Base-by-base conservation (phyloP, 2,329 filamentous ascomycete species). In the Bipolaris oryzae region DNA sequence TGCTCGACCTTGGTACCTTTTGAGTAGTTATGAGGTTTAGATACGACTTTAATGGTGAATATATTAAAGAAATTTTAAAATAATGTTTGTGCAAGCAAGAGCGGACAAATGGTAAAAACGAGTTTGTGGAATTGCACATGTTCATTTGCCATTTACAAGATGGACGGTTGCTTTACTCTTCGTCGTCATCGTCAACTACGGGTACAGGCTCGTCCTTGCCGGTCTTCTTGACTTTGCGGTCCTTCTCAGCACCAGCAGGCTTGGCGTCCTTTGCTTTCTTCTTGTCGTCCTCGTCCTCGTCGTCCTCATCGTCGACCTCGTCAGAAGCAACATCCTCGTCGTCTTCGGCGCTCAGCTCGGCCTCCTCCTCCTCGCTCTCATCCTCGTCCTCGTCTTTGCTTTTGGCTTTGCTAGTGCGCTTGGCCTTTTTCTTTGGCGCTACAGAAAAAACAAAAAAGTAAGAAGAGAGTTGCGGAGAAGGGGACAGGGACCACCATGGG, bases 241-340 rank as follows among this genome's bases (percentile, higher is more conserved):
- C 66, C 56, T 74, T 74, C 58, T 74, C 70, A 21, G 67, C 68
- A 34, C 67, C 69, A 35, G 73, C 67, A 35, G 69, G 63, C 67
- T 74, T 76, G 67, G 80, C 70, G 51, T 77, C 61, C 59, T 69
- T 63, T 35, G 67, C 64, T 37, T 70, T 78, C 47, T 76, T 66
- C 38, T 70, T 78, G 45, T 76, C 72, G 18, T 72, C 64, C 42
- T 76, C 68, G 43, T 76, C 67, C 7, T 71, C 65, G 7, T 69
- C 69, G 7, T 72, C 65, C 31, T 76, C 69, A 10, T 75, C 73
- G 7, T 71, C 66, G 1, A 67, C 70, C 20, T 74, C 72, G 4
- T 71, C 67, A 23, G 50, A 45, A n/a, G 35, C 55, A 13, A 50
- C 50, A 10, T 35, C 55, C 9, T 55, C 51, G 10, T 55, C 55